Evolutionary conservation across 1,284 basidiomycete species (phyloP), one percentile per base, ranked within the genome.

Genomic region (Ganoderma boninense): DNA sequence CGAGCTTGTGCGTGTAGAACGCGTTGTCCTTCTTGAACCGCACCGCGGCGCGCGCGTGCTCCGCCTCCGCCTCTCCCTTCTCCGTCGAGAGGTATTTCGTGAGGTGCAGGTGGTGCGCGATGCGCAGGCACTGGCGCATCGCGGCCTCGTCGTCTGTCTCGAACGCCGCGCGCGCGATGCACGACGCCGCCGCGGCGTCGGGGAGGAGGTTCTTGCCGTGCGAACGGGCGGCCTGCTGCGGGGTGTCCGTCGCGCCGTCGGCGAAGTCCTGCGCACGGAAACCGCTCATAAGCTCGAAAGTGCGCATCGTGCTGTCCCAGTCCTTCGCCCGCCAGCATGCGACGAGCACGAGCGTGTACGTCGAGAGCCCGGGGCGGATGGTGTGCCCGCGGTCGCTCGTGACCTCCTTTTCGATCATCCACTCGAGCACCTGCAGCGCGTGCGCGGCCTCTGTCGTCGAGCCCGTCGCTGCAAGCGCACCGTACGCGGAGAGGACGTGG

Each of bases 271-370:
- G 81, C 3, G 78, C 77, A 70, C 85, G 84, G 75, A 87, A 88
- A 5, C 91, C 91, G 5, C 90, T 89, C 87, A 93, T 89, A 71
- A 92, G 80, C 72, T 91, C 87, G 77, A 92, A 91, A 16, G 86
- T 81, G 64, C 84, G 84, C 59, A 82, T 78, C 1, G 90, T 87
- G 35, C 83, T 82, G 43, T 78, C 80, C 92, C 91, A 94, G 79
- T 94, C 90, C 20, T 77, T 83, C 52, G 83, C 83, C 64, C 86
- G 84, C 86, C 88, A 87, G 77, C 91, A 93, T 1, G 86, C 84
- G 69, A 81, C 79, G 71, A 93, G 83, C 62, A 88, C 88, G 40
- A 90, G 82, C 82, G 79, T 72, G 71, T 86, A 92, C 5, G 88
- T 87, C n/a, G 81, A 79, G 56, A 81, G 66, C 20, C 80, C 79